Conservation (phyloP, 2,329 filamentous ascomycete genomes). For the Huntiella abstrusa region DNA sequence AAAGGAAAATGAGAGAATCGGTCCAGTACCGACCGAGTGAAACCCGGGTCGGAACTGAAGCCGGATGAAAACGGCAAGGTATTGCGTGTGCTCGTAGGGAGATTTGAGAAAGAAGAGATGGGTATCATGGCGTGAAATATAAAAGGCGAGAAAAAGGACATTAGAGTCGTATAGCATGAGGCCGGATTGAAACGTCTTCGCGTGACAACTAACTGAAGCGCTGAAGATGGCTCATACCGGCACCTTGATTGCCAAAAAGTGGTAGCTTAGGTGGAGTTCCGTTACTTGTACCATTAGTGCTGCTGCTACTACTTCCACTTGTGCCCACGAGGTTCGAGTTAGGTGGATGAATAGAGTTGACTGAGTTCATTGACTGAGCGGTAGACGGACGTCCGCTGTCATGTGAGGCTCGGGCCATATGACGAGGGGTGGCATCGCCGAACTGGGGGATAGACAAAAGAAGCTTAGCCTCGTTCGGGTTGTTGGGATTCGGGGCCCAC, state of each 20-base stretch:
- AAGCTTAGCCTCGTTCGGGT: constrained; percentile 44
- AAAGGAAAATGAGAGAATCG: background rate
- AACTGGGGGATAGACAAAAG: constrained; percentile 43
- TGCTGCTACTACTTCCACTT: no score
- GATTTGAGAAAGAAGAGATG: constrained; percentile 19
- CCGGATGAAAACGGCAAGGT: no score
- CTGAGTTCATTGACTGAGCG: constrained; percentile 73
- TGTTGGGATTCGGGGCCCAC: constrained; percentile 44
- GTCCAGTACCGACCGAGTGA: no score
- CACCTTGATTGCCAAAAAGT: no score
- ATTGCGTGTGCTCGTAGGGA: constrained; percentile 9
- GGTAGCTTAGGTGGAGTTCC: no score
- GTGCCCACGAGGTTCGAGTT: constrained; percentile 35
- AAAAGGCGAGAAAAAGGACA: constrained; percentile 14
- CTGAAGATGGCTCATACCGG: no score
- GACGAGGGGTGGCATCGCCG: constrained; percentile 68
- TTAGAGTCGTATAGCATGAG: no score
- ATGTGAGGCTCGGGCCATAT: constrained; percentile 66
- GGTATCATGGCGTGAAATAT: constrained; percentile 29
- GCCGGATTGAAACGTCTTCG: no score
- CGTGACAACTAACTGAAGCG: no score
- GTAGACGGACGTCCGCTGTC: constrained; percentile 85
- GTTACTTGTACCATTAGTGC: no score
- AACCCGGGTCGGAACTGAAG: no score
- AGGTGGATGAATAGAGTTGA: constrained; percentile 65